Evolutionary conservation across 345 rosid genomes (phyloP).

Genomic region (Ricinus communis): DNA sequence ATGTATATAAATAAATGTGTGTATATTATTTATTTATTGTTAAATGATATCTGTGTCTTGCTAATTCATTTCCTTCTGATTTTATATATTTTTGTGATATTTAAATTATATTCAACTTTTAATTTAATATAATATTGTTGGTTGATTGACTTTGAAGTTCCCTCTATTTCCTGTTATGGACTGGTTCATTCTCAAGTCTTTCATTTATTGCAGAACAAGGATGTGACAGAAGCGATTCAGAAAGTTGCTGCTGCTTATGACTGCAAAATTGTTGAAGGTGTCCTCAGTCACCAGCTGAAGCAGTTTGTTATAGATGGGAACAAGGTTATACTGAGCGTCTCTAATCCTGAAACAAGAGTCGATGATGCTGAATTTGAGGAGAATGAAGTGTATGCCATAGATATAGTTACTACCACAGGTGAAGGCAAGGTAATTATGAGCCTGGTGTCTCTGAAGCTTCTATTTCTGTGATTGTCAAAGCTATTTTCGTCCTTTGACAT

Average conservation of each 20-base stretch:
- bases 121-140: neutral
- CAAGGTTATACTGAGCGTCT: constrained; percentile 68
- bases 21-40: too few relatives aligned
- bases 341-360: constrained; percentile 82
- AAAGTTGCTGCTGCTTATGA: constrained; percentile 95
- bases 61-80: neutral
- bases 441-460: neutral
- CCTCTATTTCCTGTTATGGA: neutral
- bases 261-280: constrained; percentile 97
- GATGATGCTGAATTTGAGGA: constrained; percentile 96
- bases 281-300: constrained; percentile 93
- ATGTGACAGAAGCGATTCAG: constrained; percentile 94
- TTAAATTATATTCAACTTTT: neutral
- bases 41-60: too few relatives aligned
- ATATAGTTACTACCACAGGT: constrained; percentile 89
- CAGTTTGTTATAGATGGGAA: constrained; percentile 85
- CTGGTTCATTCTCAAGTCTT: neutral
- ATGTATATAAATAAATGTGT: too few relatives aligned
- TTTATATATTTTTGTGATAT: neutral
- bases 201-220: constrained; percentile 68
- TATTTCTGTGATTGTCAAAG: neutral
- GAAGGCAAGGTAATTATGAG: constrained; percentile 85
- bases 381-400: constrained; percentile 89
- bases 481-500: constrained; percentile 2
- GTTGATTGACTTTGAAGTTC: too few relatives aligned